Percentiles rank a stretch among this genome's conserved stretches.
Evolutionary conservation across 345 rosid species (phyloP).

Genomic region (Alliaria petiolata): DNA sequence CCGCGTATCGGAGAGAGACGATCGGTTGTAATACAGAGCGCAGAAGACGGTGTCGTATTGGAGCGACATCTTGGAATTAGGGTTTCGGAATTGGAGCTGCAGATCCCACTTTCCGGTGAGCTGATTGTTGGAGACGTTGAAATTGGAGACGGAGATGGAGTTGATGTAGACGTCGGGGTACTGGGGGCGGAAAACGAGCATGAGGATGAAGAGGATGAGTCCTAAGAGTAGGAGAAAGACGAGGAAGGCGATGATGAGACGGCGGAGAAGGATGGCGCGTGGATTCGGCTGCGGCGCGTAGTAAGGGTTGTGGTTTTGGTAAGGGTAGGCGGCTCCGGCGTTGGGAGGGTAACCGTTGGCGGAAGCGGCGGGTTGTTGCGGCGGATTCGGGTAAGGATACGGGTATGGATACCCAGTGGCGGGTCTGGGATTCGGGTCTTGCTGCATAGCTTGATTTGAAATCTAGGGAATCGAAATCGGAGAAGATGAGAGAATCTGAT

Average conservation of each 20-base stretch:
- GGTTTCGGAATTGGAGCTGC: conserved; percentile 47
- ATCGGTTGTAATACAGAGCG: conserved; percentile 22
- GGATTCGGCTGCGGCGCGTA: conserved; percentile 38
- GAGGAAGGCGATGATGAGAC: conserved; percentile 33
- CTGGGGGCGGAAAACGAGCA: conserved; percentile 73
- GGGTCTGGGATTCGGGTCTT: conserved; percentile 39
- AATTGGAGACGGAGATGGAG: conserved; percentile 56
- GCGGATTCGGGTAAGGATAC: conserved; percentile 40
- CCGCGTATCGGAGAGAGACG: conserved; percentile 39
- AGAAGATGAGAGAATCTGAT: background rate
- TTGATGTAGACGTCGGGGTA: conserved; percentile 47
- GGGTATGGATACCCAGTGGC: conserved; percentile 58
- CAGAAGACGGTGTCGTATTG: conserved; percentile 34
- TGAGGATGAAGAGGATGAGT: conserved; percentile 45
- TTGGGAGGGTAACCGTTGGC: conserved; percentile 44
- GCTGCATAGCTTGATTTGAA: conserved; percentile 30
- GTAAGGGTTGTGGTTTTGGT: conserved; percentile 43
- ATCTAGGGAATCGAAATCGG: background rate
- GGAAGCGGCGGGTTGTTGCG: conserved; percentile 28
- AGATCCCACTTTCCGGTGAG: conserved; percentile 60
- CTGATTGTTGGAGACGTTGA: conserved; percentile 39
- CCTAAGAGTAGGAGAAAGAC: conserved; percentile 41
- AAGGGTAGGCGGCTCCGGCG: conserved; percentile 40
- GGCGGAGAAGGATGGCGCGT: conserved; percentile 48
- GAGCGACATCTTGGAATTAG: conserved; percentile 66